These are phyloP conservation scores for Tremella fuciformis DNA, from an alignment of 768 basidiomycete species.

Conservation along the genomic window DNA sequence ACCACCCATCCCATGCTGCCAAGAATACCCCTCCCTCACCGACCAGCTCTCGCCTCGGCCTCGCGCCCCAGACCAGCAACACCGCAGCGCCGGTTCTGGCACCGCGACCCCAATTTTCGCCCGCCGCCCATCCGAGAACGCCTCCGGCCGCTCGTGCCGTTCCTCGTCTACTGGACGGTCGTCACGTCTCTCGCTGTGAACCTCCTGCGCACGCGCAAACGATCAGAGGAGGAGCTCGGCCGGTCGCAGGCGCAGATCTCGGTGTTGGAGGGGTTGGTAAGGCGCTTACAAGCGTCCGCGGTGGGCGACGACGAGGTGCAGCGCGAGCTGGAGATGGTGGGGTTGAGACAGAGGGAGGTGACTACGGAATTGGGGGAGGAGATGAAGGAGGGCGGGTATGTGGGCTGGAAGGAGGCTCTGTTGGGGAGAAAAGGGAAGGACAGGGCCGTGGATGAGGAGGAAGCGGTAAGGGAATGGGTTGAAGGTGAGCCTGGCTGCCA, in stretches of 20 bases:
- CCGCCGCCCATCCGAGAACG: slow-evolving; percentile 44
- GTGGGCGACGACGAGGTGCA: slow-evolving; percentile 37
- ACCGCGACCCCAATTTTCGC: neutral
- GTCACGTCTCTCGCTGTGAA: slow-evolving; percentile 47
- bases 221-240: slow-evolving; percentile 27
- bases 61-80: neutral
- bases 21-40: neutral
- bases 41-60: neutral
- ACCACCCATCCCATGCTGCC: neutral
- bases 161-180: slow-evolving; percentile 48
- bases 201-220: slow-evolving; percentile 33
- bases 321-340: slow-evolving; percentile 51
- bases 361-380: slow-evolving; percentile 24
- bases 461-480: slow-evolving; percentile 30
- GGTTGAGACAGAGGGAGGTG: slow-evolving; percentile 43
- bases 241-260: slow-evolving; percentile 42
- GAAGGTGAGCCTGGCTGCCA: slow-evolving; percentile 15
- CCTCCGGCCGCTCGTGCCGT: slow-evolving; percentile 44
- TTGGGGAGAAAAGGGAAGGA: slow-evolving; percentile 44
- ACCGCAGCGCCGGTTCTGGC: neutral
- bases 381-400: slow-evolving; percentile 27
- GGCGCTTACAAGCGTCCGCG: slow-evolving; percentile 20
- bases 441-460: slow-evolving; percentile 27
- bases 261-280: slow-evolving; percentile 44
- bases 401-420: slow-evolving; percentile 49